Percentiles rank a stretch among this genome's conserved stretches.
These are phyloP conservation scores for Kodamaea jinghongensis DNA, from an alignment of 805 yeast species.

Conservation along the genomic window DNA sequence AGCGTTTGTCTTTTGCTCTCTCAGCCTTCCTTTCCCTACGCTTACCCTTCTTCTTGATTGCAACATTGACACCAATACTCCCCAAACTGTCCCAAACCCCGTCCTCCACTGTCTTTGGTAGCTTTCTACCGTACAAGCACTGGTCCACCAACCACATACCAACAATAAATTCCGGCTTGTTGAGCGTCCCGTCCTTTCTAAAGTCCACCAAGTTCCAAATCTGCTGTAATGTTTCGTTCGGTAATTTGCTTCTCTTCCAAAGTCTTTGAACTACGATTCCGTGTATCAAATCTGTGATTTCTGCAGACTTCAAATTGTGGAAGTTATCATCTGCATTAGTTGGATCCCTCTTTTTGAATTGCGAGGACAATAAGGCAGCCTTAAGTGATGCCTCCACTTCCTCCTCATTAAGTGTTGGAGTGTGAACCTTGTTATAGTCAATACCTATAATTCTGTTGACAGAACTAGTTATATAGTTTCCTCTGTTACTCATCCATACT, in stretches of 20 bases:
- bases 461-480: constrained; percentile 48
- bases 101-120: constrained; percentile 67
- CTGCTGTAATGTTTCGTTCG: constrained; percentile 52
- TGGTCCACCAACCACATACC: constrained; percentile 99
- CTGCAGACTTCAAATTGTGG: constrained; percentile 30
- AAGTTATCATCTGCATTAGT: constrained; percentile 22
- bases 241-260: constrained; percentile 77
- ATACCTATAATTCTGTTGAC: constrained; percentile 31
- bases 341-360: constrained; percentile 19
- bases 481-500: constrained; percentile 88
- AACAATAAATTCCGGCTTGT: constrained; percentile 80
- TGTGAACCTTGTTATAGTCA: constrained; percentile 18
- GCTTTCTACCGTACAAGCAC: constrained; percentile 86
- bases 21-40: background rate
- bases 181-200: constrained; percentile 68
- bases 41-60: constrained; percentile 34
- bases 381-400: constrained; percentile 21
- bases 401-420: constrained; percentile 12
- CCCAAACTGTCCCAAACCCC: constrained; percentile 80
- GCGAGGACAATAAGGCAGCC: constrained; percentile 38
- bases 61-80: constrained; percentile 41
- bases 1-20: background rate
- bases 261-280: constrained; percentile 70
- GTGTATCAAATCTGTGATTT: constrained; percentile 38
- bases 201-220: constrained; percentile 74